A percentile compares a stretch with the other conserved stretches of the same genome.
Conservation (phyloP, 129 eudicot species). For the Flaveria ramosissima region DNA sequence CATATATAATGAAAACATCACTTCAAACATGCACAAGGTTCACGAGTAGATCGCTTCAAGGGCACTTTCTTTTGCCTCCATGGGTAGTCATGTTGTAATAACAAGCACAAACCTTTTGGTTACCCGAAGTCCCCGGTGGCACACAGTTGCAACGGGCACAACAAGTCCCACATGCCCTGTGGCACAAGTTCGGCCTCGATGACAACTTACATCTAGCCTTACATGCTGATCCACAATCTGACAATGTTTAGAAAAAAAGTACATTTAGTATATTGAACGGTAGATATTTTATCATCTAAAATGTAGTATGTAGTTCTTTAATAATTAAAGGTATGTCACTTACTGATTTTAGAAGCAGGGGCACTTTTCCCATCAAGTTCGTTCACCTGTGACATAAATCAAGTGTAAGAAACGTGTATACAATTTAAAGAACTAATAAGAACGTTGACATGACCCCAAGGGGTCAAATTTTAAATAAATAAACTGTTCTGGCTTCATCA, state of each 20-base stretch:
- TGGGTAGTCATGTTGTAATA: constrained; percentile 65
- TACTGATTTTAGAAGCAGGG: constrained; percentile 31
- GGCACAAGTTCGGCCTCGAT: constrained; percentile 61
- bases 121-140: constrained; percentile 77
- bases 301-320: no score
- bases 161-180: constrained; percentile 76
- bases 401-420: not conserved
- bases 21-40: constrained; percentile 16
- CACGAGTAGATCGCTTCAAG: constrained; percentile 25
- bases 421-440: no score
- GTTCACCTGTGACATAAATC: constrained; percentile 26
- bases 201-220: constrained; percentile 52
- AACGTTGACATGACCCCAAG: no score
- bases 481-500: not conserved
- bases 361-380: constrained; percentile 19
- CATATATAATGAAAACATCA: not conserved
- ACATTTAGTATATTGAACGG: no score
- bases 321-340: not conserved
- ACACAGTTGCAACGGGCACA: constrained; percentile 72
- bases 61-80: constrained; percentile 47
- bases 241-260: not conserved
- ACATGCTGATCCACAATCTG: constrained; percentile 59
- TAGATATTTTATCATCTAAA: no score
- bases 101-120: constrained; percentile 64
- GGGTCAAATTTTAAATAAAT: no score